A percentile compares a stretch with the other conserved stretches of the same genome.
These are phyloP conservation scores for Mycena metata DNA, from an alignment of 768 basidiomycete genomes.

Conservation along the genomic window DNA sequence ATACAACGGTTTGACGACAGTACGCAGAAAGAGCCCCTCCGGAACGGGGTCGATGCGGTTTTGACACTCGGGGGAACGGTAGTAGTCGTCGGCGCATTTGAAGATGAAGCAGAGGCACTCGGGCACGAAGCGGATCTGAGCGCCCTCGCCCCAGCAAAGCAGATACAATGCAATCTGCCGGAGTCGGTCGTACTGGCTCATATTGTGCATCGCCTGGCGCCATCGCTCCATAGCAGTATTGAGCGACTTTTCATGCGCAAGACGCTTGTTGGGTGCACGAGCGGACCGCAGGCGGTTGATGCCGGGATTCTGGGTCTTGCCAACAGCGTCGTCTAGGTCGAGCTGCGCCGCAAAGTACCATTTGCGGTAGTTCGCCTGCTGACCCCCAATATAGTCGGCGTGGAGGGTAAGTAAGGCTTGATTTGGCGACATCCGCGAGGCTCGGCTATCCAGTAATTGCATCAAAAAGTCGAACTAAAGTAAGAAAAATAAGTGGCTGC, in stretches of 20 bases:
- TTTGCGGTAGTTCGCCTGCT: slow-evolving; percentile 98
- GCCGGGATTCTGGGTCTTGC: slow-evolving; percentile 92
- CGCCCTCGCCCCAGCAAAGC: slow-evolving; percentile 98
- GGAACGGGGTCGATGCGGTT: slow-evolving; percentile 91
- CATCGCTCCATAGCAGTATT: slow-evolving; percentile 91
- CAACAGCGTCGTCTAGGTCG: slow-evolving; percentile 97
- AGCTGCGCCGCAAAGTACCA: slow-evolving; percentile 99
- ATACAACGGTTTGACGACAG: slow-evolving; percentile 94
- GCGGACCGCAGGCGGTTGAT: slow-evolving; percentile 86
- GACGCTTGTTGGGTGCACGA: slow-evolving; percentile 62
- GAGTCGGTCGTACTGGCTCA: slow-evolving; percentile 98
- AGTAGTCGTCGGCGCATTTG: slow-evolving; percentile 99
- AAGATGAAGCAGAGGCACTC: slow-evolving; percentile 99
- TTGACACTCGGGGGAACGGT: slow-evolving; percentile 98
- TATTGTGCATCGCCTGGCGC: slow-evolving; percentile 98
- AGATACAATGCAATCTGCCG: slow-evolving; percentile 96
- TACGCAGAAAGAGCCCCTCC: slow-evolving; percentile 93
- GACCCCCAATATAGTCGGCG: slow-evolving; percentile 98
- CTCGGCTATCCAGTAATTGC: slow-evolving; percentile 96
- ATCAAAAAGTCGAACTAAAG: slow-evolving; percentile 95
- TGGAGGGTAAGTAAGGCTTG: slow-evolving; percentile 96
- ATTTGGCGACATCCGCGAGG: slow-evolving; percentile 96
- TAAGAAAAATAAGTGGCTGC: slow-evolving; percentile 19
- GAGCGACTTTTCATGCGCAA: slow-evolving; percentile 72
- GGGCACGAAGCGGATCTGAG: slow-evolving; percentile 95